Conservation (phyloP, 2,329 filamentous ascomycete genomes). For the Paecilomyces sp. region DNA sequence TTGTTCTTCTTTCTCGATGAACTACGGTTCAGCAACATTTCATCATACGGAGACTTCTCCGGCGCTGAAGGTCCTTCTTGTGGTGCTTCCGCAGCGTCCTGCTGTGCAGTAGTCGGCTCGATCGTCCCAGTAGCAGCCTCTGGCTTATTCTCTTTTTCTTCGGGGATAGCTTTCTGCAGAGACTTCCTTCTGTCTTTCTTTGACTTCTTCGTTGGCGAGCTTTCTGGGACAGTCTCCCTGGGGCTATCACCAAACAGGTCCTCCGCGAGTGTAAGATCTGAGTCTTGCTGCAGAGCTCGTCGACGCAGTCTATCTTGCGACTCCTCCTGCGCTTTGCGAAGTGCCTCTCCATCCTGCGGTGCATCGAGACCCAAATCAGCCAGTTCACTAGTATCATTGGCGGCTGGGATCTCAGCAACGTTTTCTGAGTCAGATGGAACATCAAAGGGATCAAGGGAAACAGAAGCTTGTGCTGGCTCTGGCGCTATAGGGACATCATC, state of each 20-base stretch:
- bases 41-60: neutral
- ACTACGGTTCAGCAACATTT: neutral
- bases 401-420: neutral
- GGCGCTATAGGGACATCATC: neutral
- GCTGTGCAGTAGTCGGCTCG: neutral
- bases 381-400: neutral
- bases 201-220: constrained; percentile 27
- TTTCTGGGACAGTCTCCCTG: constrained; percentile 3
- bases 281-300: constrained; percentile 5
- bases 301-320: constrained; percentile 2
- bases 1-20: constrained; percentile 18
- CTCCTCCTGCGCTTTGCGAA: constrained; percentile 2
- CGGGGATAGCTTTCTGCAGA: constrained; percentile 18
- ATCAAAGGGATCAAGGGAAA: constrained; percentile 10
- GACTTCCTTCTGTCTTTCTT: constrained; percentile 32
- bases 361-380: neutral
- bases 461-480: neutral
- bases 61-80: neutral
- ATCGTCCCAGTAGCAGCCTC: neutral
- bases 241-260: constrained; percentile 1
- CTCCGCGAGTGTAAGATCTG: constrained; percentile 8
- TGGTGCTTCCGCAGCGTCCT: neutral
- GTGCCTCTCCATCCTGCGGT: neutral
- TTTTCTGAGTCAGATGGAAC: constrained; percentile 2
- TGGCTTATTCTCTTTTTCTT: constrained; percentile 4